phyloP scores from a whole-genome alignment of 2,329 filamentous ascomycete genomes.

The Aspergillus sojae region DNA sequence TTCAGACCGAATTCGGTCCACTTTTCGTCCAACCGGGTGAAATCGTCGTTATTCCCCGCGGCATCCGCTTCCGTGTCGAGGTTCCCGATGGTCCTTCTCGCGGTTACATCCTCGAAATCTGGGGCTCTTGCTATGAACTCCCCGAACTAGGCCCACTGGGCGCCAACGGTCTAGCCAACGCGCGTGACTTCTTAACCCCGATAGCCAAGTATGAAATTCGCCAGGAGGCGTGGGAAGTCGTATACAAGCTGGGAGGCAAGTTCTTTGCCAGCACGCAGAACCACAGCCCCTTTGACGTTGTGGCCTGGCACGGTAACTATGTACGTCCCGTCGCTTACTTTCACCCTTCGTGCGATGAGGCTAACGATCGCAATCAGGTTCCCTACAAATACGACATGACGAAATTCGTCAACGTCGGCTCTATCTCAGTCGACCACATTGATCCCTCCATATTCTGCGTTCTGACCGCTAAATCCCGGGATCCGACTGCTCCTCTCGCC shows the following conservation, averaged over 20 bases:
- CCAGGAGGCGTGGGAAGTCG: constrained; percentile 60
- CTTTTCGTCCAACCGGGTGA: constrained; percentile 69
- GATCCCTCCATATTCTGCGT: constrained; percentile 47
- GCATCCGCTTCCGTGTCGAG: constrained; percentile 65
- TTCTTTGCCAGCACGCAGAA: constrained; percentile 63
- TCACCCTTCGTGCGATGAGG: no score
- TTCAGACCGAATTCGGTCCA: constrained; percentile 69
- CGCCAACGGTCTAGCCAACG: constrained; percentile 66
- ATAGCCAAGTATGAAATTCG: constrained; percentile 60
- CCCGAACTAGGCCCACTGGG: constrained; percentile 70
- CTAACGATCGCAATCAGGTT: constrained; percentile 23
- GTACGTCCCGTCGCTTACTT: constrained; percentile 21
- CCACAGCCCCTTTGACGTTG: constrained; percentile 71
- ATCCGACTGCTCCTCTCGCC: constrained; percentile 36
- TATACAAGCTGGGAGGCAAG: constrained; percentile 64
- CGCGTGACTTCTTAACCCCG: constrained; percentile 66
- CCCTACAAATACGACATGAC: constrained; percentile 48
- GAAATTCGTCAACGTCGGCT: constrained; percentile 45
- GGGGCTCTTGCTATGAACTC: constrained; percentile 65
- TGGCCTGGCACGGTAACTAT: constrained; percentile 73
- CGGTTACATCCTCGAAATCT: constrained; percentile 70
- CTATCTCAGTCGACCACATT: constrained; percentile 43
- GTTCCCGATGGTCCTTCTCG: constrained; percentile 62
- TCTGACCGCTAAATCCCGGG: constrained; percentile 43
- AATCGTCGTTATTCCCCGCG: constrained; percentile 66